phyloP scores from a whole-genome alignment of 164 flowering plant genomes.

The Hamamelis virginiana region DNA sequence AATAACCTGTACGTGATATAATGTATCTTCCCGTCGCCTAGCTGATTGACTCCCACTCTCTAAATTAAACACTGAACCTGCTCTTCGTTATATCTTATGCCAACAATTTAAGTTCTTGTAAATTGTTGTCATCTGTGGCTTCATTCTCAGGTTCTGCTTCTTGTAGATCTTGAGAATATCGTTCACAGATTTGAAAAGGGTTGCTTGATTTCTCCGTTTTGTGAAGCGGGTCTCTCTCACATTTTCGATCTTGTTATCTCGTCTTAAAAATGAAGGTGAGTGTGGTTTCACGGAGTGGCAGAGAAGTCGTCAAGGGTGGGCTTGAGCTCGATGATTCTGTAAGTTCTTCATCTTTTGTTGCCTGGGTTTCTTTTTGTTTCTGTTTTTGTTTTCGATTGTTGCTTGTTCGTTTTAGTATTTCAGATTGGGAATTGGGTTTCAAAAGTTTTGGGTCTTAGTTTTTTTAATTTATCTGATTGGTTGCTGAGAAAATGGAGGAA shows the following conservation, averaged over 20 bases:
- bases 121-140: too few relatives aligned
- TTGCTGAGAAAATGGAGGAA: neutral
- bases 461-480: neutral
- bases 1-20: too few relatives aligned
- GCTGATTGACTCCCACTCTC: too few relatives aligned
- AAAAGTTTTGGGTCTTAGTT: neutral
- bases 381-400: neutral
- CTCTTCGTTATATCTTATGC: too few relatives aligned
- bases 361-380: neutral
- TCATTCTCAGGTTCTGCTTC: too few relatives aligned
- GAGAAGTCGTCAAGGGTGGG: slow-evolving; percentile 81
- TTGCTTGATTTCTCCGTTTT: neutral
- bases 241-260: neutral
- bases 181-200: too few relatives aligned
- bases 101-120: too few relatives aligned
- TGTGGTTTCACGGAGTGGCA: slow-evolving; percentile 77
- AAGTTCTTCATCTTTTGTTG: slow-evolving; percentile 2
- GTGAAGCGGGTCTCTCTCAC: slow-evolving; percentile 17
- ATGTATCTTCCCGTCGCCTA: neutral
- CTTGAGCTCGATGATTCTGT: slow-evolving; percentile 74
- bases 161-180: too few relatives aligned
- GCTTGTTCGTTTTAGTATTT: neutral
- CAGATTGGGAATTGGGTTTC: neutral
- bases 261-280: slow-evolving; percentile 77
- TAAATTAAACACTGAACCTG: too few relatives aligned